Percentiles rank a stretch among this genome's conserved stretches.
These are phyloP conservation scores for Tillandsia fasciculata DNA, from an alignment of 176 grass and related monocot species.

Conservation along the genomic window DNA sequence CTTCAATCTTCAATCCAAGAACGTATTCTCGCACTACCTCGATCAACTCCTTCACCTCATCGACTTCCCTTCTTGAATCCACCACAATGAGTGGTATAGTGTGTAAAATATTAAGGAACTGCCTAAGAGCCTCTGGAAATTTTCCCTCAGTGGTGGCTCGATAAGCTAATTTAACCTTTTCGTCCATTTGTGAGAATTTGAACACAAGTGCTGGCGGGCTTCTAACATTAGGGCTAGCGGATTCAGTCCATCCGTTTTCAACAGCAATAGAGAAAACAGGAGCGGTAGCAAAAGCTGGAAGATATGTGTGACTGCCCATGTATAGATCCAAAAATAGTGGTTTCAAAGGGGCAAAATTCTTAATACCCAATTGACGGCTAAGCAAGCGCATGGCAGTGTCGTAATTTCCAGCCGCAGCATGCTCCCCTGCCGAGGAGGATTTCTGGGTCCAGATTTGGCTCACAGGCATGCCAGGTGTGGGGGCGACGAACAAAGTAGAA, in stretches of 20 bases:
- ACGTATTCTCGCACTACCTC: conserved; percentile 86
- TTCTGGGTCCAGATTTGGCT: conserved; percentile 96
- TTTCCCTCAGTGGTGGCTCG: conserved; percentile 79
- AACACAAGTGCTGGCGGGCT: conserved; percentile 77
- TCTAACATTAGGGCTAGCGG: conserved; percentile 77
- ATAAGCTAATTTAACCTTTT: conserved; percentile 85
- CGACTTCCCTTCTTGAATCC: conserved; percentile 90
- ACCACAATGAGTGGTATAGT: conserved; percentile 76
- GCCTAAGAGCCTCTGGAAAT: conserved; percentile 74
- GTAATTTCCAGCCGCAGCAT: conserved; percentile 84
- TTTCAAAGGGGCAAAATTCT: conserved; percentile 79
- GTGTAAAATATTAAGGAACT: conserved; percentile 76
- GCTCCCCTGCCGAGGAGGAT: conserved; percentile 89
- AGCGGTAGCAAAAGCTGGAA: conserved; percentile 44
- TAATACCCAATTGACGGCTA: conserved; percentile 89
- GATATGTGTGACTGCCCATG: conserved; percentile 68
- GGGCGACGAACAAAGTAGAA: conserved; percentile 57
- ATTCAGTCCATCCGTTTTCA: conserved; percentile 92
- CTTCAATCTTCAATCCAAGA: conserved; percentile 81
- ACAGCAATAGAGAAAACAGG: conserved; percentile 67
- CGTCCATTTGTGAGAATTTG: conserved; percentile 82
- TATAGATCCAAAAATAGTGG: conserved; percentile 67
- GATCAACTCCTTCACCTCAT: conserved; percentile 93
- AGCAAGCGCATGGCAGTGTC: conserved; percentile 90
- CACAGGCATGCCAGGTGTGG: conserved; percentile 84